These are phyloP conservation scores for Hypholoma fasciculare DNA, from an alignment of 768 basidiomycete genomes.

Conservation along the genomic window DNA sequence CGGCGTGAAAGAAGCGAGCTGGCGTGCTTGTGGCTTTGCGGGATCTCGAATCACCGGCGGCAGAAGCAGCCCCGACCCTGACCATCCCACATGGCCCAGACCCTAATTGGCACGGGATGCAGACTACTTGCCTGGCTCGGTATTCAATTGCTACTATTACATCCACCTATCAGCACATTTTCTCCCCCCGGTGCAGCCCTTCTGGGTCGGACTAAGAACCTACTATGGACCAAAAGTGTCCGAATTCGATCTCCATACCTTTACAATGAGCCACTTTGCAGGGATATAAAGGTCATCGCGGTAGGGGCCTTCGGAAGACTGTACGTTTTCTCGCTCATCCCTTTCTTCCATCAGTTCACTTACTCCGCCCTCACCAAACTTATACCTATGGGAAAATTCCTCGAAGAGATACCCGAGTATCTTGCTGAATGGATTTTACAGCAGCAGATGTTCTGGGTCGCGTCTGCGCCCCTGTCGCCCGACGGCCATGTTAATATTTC, in stretches of 20 bases:
- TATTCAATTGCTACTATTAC: conserved; percentile 9
- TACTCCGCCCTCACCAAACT: not conserved
- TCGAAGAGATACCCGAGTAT: conserved; percentile 54
- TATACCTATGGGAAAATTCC: conserved; percentile 53
- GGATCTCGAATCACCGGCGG: conserved; percentile 21
- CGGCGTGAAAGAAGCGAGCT: not conserved
- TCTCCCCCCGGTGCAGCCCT: conserved; percentile 6
- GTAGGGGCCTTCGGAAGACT: not conserved
- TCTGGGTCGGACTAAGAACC: not conserved
- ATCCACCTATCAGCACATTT: conserved; percentile 4
- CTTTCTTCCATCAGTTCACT: not conserved
- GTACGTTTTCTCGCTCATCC: not conserved
- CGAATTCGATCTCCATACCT: not conserved
- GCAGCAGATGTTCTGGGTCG: conserved; percentile 75
- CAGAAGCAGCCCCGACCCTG: conserved; percentile 17
- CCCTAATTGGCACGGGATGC: conserved; percentile 13
- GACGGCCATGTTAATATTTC: conserved; percentile 69
- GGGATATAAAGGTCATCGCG: not conserved
- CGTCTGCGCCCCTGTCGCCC: conserved; percentile 55
- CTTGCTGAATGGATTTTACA: conserved; percentile 56
- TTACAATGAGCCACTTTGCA: not conserved
- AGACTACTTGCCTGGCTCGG: conserved; percentile 4
- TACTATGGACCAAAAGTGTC: not conserved
- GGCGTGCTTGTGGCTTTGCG: conserved; percentile 11
- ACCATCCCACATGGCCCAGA: conserved; percentile 11